A percentile compares a stretch with the other conserved stretches of the same genome.
These are phyloP conservation scores for Phytophthora cryptogea DNA, from an alignment of 352 stramenopile genomes.

Conservation along the genomic window DNA sequence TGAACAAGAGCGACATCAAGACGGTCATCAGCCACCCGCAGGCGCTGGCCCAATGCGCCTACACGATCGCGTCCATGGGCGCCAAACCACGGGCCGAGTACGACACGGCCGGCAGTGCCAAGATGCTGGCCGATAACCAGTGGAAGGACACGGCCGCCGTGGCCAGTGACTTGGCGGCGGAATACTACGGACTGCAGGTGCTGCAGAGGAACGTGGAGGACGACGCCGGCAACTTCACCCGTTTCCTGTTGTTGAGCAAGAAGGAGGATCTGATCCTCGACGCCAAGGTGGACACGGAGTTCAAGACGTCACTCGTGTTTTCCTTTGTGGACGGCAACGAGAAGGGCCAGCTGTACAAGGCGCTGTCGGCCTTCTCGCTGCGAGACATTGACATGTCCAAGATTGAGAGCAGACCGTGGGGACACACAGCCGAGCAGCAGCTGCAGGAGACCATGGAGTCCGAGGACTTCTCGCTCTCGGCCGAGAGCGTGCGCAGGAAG, in stretches of 20 bases:
- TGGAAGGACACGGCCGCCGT: conserved; percentile 91
- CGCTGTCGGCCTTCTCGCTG: conserved; percentile 70
- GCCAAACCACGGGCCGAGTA: conserved; percentile 89
- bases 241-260: conserved; percentile 91
- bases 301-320: conserved; percentile 86
- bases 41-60: conserved; percentile 96
- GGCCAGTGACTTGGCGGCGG: conserved; percentile 94
- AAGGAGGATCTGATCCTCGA: conserved; percentile 44
- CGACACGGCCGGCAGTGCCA: conserved; percentile 97
- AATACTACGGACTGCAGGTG: conserved; percentile 94
- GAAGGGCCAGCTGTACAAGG: conserved; percentile 72
- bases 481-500: conserved; percentile 41
- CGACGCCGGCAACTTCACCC: conserved; percentile 83
- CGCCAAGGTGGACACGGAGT: conserved; percentile 54
- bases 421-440: conserved; percentile 64
- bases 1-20: conserved; percentile 90
- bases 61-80: conserved; percentile 91
- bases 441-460: conserved; percentile 36
- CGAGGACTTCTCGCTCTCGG: conserved; percentile 96
- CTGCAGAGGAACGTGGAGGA: conserved; percentile 65
- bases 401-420: conserved; percentile 80
- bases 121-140: conserved; percentile 94
- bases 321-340: conserved; percentile 79
- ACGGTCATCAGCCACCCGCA: conserved; percentile 97
- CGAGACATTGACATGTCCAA: conserved; percentile 81